Evolutionary conservation across 2,329 filamentous ascomycete genomes (phyloP), one percentile per base, ranked within the genome.

Genomic region (Trichoderma gracile): DNA sequence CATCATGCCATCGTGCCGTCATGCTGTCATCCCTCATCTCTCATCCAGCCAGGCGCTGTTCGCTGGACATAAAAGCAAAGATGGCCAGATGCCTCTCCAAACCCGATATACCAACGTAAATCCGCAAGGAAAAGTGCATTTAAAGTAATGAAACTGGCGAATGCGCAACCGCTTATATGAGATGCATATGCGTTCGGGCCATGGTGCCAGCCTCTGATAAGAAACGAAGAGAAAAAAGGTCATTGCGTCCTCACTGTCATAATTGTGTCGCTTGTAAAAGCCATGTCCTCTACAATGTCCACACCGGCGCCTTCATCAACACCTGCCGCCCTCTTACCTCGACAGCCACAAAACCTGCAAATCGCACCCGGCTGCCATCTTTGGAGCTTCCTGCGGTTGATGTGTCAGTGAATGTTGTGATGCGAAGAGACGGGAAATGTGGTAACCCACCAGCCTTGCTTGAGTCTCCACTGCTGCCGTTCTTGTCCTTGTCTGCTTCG

Each of bases 281-380:
- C n/a, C 49, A 7, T 49, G 9, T 25, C 14, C 19, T 19, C 52
- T 55, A 74, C 66, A 88, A 68, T 12, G 82, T 82, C 86, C 86
- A 94, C 38, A 93, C 88, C 15, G 90, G 90, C 21, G 91, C 89
- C 78, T 92, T 92, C 67, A 86, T 79, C 70, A 94, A 78, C 54
- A 93, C 88, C 76, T 91, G 91, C 66, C 90, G 85, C 23, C 90
- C 89, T 67, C 89, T 81, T 8, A 94, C 90, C 76, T 93, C 90
- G 38, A 93, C 83, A 19, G 84, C 85, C 64, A 93, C 77, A 74
- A 93, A 94, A 5, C 88, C 89, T 1, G 91, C 88, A 74, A 93
- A 90, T 47, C 91, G 86, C 63, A 94, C 86, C 69, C 85, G 88
- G 68, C 73, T 79, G 40, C 75, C 69, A 58, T 85, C 83, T 72